Evolutionary conservation across 163 green algal genomes (phyloP).

Genomic region (Smithsoniella earleae): DNA sequence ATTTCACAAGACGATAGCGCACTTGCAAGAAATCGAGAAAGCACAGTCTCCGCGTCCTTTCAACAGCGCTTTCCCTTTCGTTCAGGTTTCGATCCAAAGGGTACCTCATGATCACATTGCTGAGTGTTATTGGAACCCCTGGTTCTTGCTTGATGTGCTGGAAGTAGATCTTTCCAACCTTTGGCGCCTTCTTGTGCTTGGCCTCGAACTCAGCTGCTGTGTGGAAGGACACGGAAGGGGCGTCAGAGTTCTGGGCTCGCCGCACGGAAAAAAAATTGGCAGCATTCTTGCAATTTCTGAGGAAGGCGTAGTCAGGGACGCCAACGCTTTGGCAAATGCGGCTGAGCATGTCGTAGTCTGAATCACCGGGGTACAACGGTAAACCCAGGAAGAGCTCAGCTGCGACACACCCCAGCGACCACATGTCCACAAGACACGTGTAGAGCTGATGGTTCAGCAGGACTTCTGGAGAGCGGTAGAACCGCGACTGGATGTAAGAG

Average conservation of each 20-base stretch:
- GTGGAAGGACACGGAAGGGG: not conserved
- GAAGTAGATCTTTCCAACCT: constrained; percentile 12
- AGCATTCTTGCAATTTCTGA: constrained; percentile 41
- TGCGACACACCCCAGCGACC: constrained; percentile 90
- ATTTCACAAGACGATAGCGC: not conserved
- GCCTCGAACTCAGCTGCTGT: not conserved
- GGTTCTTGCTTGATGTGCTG: not conserved
- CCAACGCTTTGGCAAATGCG: constrained; percentile 67
- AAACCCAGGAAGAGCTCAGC: constrained; percentile 96
- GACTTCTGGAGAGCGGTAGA: constrained; percentile 89
- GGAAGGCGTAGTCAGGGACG: constrained; percentile 38
- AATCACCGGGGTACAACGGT: constrained; percentile 85
- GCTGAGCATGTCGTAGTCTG: constrained; percentile 68
- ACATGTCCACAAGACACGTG: constrained; percentile 90
- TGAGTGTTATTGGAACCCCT: not conserved
- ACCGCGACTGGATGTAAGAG: constrained; percentile 92
- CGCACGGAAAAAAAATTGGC: not conserved
- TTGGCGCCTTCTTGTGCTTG: not conserved
- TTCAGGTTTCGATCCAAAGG: not conserved
- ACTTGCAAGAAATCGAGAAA: constrained; percentile 11
- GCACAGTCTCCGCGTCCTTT: not conserved
- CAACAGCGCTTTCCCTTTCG: not conserved
- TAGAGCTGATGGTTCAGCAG: constrained; percentile 75
- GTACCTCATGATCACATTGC: constrained; percentile 11
- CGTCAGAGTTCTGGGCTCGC: not conserved